Conservation (phyloP, 371 early-diverging fungal species). For the Lichtheimia ornata region DNA sequence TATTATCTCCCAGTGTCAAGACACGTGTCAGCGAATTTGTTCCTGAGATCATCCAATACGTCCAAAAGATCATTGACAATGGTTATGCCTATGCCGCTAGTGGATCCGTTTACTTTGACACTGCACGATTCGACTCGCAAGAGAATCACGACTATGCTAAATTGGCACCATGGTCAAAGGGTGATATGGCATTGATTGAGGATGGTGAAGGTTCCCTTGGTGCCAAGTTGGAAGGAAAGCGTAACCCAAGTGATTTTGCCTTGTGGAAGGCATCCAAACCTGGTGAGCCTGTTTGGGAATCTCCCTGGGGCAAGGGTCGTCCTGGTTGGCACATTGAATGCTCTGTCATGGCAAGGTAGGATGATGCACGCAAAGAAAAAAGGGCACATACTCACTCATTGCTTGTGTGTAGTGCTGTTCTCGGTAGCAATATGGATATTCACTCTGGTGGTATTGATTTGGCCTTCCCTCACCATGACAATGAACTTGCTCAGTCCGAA, state of each 20-base stretch:
- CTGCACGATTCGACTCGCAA: conserved; percentile 83
- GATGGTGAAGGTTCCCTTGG: conserved; percentile 94
- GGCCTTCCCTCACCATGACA: conserved; percentile 99
- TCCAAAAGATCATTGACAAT: conserved; percentile 91
- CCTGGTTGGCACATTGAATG: conserved; percentile 99
- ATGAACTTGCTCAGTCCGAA: conserved; percentile 98
- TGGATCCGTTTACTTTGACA: conserved; percentile 99
- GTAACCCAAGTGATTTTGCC: conserved; percentile 92
- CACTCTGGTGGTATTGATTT: conserved; percentile 99
- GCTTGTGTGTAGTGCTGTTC: conserved; percentile 66
- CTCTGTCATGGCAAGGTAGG: conserved; percentile 93
- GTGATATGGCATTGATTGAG: conserved; percentile 75
- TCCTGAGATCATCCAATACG: conserved; percentile 91
- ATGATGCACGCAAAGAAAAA: background rate
- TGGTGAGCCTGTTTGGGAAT: conserved; percentile 97
- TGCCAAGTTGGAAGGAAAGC: conserved; percentile 71
- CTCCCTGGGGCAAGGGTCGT: conserved; percentile 94
- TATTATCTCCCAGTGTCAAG: conserved; percentile 89
- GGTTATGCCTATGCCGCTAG: conserved; percentile 94
- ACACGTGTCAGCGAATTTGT: conserved; percentile 99
- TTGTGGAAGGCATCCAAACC: conserved; percentile 98
- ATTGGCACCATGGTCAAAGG: conserved; percentile 88
- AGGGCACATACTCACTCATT: background rate
- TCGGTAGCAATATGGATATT: conserved; percentile 93
- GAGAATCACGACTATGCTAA: conserved; percentile 90